Evolutionary conservation across 1,139 yeast species (phyloP).

Genomic region (Geotrichum klebahnii): DNA sequence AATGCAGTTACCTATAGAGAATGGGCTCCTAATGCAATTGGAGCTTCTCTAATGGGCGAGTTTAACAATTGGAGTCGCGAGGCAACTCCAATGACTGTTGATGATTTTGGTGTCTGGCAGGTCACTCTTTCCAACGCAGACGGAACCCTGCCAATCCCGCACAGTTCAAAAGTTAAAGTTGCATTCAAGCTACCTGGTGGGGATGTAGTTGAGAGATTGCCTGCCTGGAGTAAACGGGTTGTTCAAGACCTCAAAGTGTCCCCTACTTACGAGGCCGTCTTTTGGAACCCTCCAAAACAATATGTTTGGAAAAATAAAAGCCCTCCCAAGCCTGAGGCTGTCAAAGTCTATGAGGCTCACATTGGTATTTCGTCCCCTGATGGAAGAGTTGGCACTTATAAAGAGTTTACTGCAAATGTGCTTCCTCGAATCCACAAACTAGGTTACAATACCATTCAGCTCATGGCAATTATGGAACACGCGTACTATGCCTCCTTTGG

Average conservation of each 20-base stretch:
- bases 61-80: conserved; percentile 76
- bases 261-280: conserved; percentile 74
- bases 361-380: conserved; percentile 93
- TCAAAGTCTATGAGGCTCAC: conserved; percentile 92
- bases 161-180: conserved; percentile 75
- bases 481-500: conserved; percentile 98
- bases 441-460: conserved; percentile 89
- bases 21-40: conserved; percentile 83
- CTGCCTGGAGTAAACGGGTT: conserved; percentile 86
- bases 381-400: conserved; percentile 76
- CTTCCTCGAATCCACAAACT: conserved; percentile 79
- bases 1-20: conserved; percentile 63
- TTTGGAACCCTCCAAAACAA: conserved; percentile 73
- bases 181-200: conserved; percentile 66
- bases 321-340: conserved; percentile 59
- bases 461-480: conserved; percentile 98
- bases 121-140: conserved; percentile 49
- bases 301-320: conserved; percentile 58
- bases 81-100: conserved; percentile 50
- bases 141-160: conserved; percentile 67
- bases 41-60: conserved; percentile 79
- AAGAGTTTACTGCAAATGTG: conserved; percentile 72
- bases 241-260: conserved; percentile 56
- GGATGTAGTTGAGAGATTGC: conserved; percentile 69
- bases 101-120: conserved; percentile 66